Percentiles rank a stretch among this genome's conserved stretches.
These are phyloP conservation scores for Rhizopogon vinicolor DNA, from an alignment of 768 basidiomycete species.

Conservation along the genomic window DNA sequence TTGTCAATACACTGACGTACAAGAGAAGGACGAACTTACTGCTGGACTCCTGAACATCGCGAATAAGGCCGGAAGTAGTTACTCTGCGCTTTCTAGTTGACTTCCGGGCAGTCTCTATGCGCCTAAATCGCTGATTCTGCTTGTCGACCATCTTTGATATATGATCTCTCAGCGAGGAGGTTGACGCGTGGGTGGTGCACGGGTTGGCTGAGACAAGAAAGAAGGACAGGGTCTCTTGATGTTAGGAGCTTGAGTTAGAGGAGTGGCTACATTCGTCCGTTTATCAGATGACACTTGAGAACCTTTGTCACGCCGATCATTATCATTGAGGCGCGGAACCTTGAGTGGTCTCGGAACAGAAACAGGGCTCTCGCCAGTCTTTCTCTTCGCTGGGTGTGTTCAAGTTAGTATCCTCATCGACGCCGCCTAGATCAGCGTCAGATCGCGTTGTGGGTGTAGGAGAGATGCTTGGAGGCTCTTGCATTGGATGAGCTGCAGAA, in stretches of 20 bases:
- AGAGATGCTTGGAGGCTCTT: conserved; percentile 11
- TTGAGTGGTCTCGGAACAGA: conserved; percentile 12
- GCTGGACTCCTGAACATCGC: conserved; percentile 12
- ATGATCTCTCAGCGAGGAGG: neutral
- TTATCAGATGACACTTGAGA: neutral
- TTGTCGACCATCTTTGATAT: neutral
- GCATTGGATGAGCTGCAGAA: conserved; percentile 11
- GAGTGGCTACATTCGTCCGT: neutral
- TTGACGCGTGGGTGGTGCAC: neutral
- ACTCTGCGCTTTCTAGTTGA: conserved; percentile 7
- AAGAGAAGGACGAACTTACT: neutral
- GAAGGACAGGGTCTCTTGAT: neutral
- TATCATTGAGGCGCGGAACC: conserved; percentile 13
- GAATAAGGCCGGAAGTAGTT: conserved; percentile 9
- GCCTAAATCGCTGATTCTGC: conserved; percentile 12
- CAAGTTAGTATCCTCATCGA: conserved; percentile 14
- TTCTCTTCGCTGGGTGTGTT: conserved; percentile 19
- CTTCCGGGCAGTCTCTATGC: conserved; percentile 2
- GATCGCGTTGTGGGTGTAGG: conserved; percentile 9
- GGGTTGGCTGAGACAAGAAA: neutral
- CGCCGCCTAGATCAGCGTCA: conserved; percentile 13
- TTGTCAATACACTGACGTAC: neutral
- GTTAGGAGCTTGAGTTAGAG: conserved; percentile 8
- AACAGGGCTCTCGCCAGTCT: conserved; percentile 13
- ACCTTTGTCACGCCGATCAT: neutral